Conservation (phyloP, 805 yeast species). For the Monosporozyma servazzii region DNA sequence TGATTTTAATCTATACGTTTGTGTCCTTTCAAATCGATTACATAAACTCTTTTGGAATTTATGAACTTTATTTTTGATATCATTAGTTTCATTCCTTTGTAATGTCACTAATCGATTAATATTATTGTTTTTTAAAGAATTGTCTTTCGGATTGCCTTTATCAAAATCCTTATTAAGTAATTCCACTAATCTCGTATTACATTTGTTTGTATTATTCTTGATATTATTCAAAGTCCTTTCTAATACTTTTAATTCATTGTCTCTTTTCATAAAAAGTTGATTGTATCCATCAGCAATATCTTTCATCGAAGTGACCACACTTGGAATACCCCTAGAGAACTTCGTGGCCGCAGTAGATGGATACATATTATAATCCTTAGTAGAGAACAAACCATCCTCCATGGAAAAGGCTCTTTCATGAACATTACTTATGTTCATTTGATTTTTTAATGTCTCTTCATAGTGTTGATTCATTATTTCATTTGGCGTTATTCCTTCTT, state of each 20-base stretch:
- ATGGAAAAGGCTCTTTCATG: conserved; percentile 31
- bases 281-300: conserved; percentile 46
- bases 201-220: conserved; percentile 15
- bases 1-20: conserved; percentile 14
- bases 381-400: conserved; percentile 16
- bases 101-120: conserved; percentile 35
- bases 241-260: conserved; percentile 32
- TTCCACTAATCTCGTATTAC: conserved; percentile 21
- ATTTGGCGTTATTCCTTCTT: conserved; percentile 22
- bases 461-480: conserved; percentile 33
- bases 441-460: conserved; percentile 4
- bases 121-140: not conserved
- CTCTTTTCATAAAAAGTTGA: conserved; percentile 39
- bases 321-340: conserved; percentile 23
- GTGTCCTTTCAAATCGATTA: conserved; percentile 26
- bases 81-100: conserved; percentile 8
- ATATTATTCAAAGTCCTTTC: conserved; percentile 20
- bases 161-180: conserved; percentile 60
- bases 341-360: conserved; percentile 29
- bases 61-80: conserved; percentile 8
- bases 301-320: conserved; percentile 24
- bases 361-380: conserved; percentile 15
- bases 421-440: conserved; percentile 16
- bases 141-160: not conserved
- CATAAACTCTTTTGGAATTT: conserved; percentile 18